Base-by-base conservation (phyloP, 129 eudicot genomes). In the Pseudognaphalium luteoalbum region DNA sequence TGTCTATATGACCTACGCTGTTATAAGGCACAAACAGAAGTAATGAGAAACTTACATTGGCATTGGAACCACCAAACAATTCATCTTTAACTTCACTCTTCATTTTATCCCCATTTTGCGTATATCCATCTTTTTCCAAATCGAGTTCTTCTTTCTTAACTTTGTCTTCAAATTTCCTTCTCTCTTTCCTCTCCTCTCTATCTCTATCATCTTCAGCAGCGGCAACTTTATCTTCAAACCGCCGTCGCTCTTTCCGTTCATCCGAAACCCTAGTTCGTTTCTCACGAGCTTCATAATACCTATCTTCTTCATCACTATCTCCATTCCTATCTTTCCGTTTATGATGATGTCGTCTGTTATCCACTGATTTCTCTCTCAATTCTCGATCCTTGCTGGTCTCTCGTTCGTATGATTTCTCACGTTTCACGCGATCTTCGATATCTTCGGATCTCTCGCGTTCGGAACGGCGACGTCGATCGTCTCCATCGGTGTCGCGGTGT, bases 191-290 rank as follows among this genome's bases (percentile, higher is more conserved):
- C 82, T 81, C 83, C 22, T 71, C 78, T 47, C 88, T 72, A 50
- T 75, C 87, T 71, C 85, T 68, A n/a, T 81, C 80, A 19, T 80
- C 84, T 63, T 78, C 91, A 59, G 81, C 87, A 37, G 82, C 91
- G 11, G 79, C 87, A 67, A 70, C 80, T 61, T 71, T 77, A 76
- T 79, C 91, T 73, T 85, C 91, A 62, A 87, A 81, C 79, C 84
- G 68, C 62, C 88, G 52, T 73, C 91, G 70, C 83, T 84, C 88
- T 75, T 82, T 87, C 77, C 81, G 79, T 80, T 87, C 92, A 60
- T 90, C 96, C 28, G 66, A 78, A 88, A 90, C 92, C 98, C 94
- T 88, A 88, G 32, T 75, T 50, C 96, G 80, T 81, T 92, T 92
- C 57, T 89, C 96, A 2, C 76, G 76, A 22, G 63, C 78, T 7